Conservation (phyloP, 2,329 filamentous ascomycete genomes). For the Pestalotiopsis sp. region DNA sequence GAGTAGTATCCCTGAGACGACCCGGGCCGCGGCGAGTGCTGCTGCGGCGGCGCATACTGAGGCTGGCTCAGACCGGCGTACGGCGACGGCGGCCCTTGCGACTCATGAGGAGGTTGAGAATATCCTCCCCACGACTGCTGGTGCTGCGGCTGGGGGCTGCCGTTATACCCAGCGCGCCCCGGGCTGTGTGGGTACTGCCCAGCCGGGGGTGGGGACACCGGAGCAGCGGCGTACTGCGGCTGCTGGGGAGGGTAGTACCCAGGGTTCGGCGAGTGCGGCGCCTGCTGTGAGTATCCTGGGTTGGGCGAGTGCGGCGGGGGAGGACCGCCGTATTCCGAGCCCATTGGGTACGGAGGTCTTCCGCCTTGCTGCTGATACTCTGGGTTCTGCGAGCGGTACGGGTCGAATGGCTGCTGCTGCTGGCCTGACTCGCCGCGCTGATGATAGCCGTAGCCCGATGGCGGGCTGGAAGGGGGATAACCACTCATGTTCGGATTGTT, state of each 20-base stretch:
- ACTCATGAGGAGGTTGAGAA: background rate
- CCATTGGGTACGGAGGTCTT: background rate
- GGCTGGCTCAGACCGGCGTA: background rate
- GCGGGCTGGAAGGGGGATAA: background rate
- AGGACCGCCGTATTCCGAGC: background rate
- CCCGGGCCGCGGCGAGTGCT: background rate
- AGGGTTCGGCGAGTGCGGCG: background rate
- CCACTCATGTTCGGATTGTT: background rate
- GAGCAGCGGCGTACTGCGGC: conserved; percentile 5
- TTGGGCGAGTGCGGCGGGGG: background rate
- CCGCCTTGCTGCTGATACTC: background rate
- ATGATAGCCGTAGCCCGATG: background rate
- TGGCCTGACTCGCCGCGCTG: background rate
- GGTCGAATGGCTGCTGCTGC: background rate
- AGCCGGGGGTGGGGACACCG: conserved; percentile 5
- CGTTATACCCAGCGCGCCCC: background rate
- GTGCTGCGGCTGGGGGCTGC: background rate
- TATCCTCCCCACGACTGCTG: background rate
- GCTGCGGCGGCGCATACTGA: conserved; percentile 1
- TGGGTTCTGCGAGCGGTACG: background rate
- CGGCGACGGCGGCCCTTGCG: background rate
- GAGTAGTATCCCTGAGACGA: background rate
- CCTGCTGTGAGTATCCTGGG: background rate
- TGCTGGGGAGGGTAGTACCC: conserved; percentile 3
- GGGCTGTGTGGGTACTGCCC: conserved; percentile 7